A percentile compares a stretch with the other conserved stretches of the same genome.
These are phyloP conservation scores for Zizania palustris DNA, from an alignment of 202 grass and related monocot species.

Conservation along the genomic window DNA sequence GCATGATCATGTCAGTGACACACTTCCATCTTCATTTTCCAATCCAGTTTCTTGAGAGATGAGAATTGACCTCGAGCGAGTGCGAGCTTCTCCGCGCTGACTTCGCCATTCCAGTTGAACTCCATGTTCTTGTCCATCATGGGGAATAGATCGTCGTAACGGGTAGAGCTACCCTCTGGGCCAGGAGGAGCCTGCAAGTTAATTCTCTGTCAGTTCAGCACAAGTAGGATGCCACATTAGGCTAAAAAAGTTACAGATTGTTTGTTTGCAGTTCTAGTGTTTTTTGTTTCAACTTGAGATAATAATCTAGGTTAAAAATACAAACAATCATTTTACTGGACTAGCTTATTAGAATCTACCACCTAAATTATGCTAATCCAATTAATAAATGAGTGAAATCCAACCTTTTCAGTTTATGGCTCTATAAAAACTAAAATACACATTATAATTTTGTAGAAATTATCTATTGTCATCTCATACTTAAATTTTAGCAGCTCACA, in stretches of 20 bases:
- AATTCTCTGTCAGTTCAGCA: background rate
- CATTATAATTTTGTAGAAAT: too few species aligned
- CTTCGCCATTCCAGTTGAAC: conserved; percentile 58
- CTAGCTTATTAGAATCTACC: too few species aligned
- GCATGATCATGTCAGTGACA: background rate
- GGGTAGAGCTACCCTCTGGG: conserved; percentile 16
- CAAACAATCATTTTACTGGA: too few species aligned
- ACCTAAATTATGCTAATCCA: too few species aligned
- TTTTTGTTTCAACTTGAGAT: too few species aligned
- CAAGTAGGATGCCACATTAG: background rate
- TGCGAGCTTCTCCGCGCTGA: conserved; percentile 56
- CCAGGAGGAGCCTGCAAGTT: conserved; percentile 29
- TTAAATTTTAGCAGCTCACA: too few species aligned
- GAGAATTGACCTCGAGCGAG: conserved; percentile 55
- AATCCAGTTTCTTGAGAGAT: background rate
- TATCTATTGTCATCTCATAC: too few species aligned
- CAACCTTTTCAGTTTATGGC: too few species aligned
- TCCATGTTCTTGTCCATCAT: conserved; percentile 60
- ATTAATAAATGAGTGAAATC: too few species aligned
- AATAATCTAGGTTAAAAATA: too few species aligned
- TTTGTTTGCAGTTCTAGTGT: background rate
- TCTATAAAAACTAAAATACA: too few species aligned
- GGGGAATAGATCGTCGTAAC: conserved; percentile 40
- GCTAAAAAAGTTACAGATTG: background rate
- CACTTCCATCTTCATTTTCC: too few species aligned